phyloP scores from a whole-genome alignment of 2,329 filamentous ascomycete genomes.

The Aspergillus sp. region DNA sequence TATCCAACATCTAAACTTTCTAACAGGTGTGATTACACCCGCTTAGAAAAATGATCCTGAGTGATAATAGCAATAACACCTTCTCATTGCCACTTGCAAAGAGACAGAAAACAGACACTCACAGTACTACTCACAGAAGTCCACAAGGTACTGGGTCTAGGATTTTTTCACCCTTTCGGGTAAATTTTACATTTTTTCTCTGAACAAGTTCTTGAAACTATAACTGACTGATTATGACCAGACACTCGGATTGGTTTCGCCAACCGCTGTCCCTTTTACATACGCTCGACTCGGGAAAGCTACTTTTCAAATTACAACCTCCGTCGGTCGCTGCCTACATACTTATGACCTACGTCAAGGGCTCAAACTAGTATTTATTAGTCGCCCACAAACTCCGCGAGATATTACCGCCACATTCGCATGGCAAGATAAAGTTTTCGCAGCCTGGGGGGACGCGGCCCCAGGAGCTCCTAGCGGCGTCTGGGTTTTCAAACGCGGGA shows the following conservation, averaged over 20 bases:
- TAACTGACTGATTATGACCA: slow-evolving; percentile 37
- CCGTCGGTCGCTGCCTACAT: slow-evolving; percentile 83
- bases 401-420: slow-evolving; percentile 82
- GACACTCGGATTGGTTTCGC: slow-evolving; percentile 92
- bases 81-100: slow-evolving; percentile 68
- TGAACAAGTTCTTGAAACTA: not conserved
- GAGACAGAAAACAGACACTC: slow-evolving; percentile 64
- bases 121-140: slow-evolving; percentile 43
- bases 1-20: not conserved
- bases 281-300: slow-evolving; percentile 86
- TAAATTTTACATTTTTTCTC: slow-evolving; percentile 41
- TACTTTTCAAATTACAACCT: slow-evolving; percentile 96
- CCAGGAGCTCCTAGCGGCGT: slow-evolving; percentile 59
- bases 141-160: slow-evolving; percentile 60
- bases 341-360: slow-evolving; percentile 93
- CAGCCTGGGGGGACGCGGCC: slow-evolving; percentile 74
- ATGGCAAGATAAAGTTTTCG: slow-evolving; percentile 83
- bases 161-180: slow-evolving; percentile 91
- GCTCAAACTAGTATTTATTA: slow-evolving; percentile 90
- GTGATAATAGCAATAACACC: slow-evolving; percentile 47
- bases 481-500: slow-evolving; percentile 91
- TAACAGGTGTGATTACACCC: not conserved
- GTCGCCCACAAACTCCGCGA: slow-evolving; percentile 81
- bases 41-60: slow-evolving; percentile 46
- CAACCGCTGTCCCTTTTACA: slow-evolving; percentile 86